These are phyloP conservation scores for Selenicereus undatus DNA, from an alignment of 148 eudicot genomes.

Conservation along the genomic window DNA sequence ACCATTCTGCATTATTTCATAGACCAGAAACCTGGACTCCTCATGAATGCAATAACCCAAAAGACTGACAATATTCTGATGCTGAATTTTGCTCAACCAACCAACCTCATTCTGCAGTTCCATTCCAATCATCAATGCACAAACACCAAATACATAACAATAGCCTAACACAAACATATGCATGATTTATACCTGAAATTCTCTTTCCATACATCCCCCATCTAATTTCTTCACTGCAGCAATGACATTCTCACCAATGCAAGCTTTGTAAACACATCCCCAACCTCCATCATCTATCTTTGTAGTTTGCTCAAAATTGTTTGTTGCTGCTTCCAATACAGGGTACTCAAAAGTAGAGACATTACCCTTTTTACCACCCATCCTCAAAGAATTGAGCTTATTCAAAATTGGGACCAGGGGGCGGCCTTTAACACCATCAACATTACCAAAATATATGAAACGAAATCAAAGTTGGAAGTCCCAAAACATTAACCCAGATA, in stretches of 20 bases:
- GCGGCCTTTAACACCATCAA: constrained; percentile 27
- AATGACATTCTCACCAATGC: constrained; percentile 37
- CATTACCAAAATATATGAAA: constrained; percentile 12
- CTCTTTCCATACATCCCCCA: constrained; percentile 41
- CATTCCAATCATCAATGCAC: constrained; percentile 2
- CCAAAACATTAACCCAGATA: background rate
- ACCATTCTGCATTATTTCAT: constrained; percentile 82
- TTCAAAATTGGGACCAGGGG: constrained; percentile 36
- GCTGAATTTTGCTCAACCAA: constrained; percentile 61
- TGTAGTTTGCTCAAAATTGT: constrained; percentile 49
- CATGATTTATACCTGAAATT: constrained; percentile 54
- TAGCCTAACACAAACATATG: background rate
- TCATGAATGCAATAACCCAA: constrained; percentile 59
- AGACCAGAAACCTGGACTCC: constrained; percentile 56
- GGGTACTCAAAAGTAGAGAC: constrained; percentile 56
- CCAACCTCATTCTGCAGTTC: constrained; percentile 68
- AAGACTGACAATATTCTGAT: constrained; percentile 64
- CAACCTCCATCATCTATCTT: constrained; percentile 53
- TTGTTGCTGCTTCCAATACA: constrained; percentile 56
- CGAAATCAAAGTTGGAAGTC: background rate
- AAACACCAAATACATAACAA: background rate
- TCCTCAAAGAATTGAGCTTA: constrained; percentile 43
- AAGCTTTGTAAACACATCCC: constrained; percentile 66
- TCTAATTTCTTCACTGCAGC: constrained; percentile 60
- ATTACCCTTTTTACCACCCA: constrained; percentile 52